Evolutionary conservation across 1,139 yeast genomes (phyloP), one percentile per base, ranked within the genome.

Genomic region (Taphrina sp.): DNA sequence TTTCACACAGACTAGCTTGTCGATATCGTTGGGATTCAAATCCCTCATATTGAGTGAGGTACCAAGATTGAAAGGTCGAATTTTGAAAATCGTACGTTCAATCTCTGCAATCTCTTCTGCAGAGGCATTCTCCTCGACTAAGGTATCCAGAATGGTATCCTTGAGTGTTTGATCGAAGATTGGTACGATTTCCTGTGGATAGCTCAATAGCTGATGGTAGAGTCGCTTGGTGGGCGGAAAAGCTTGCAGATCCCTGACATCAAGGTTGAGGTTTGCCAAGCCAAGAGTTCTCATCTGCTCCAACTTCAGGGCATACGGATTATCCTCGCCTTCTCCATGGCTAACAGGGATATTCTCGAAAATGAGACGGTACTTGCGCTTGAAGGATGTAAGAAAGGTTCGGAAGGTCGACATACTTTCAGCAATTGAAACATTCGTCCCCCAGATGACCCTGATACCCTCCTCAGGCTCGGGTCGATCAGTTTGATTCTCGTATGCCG

Each of bases 141-240:
- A 84, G 17, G 89, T 69, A 5, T 90, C 84, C 28, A 88, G 83
- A 81, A 92, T 81, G 64, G 92, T 85, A 68, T 92, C 96, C 67
- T 89, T 90, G 58, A 90, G 78, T 1, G 95, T 83, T 67, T 89
- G 96, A 76, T 92, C 99, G 96, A 92, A 89, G 64, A 92, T 87
- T 5, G 98, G 97, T 57, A 92, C 83, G 41, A 92, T 87, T 75
- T 92, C 99, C 69, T 90, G 96, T 0, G 99, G 99, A 67, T 90
- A 92, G 66, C 87, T 86, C 62, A 88, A 78, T 62, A 92, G 74
- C 70, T 90, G 96, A 66, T 85, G 80, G 69, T 85, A 90, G 52
- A 94, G 74, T 65, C 85, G 87, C 62, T 80, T 80, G 5, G 96
- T 83, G 14, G 83, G 76, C 1, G 86, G 83, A 65, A 80, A 88